These are phyloP conservation scores for Ramularia collo-cygni DNA, from an alignment of 2,329 filamentous ascomycete species.

Conservation along the genomic window DNA sequence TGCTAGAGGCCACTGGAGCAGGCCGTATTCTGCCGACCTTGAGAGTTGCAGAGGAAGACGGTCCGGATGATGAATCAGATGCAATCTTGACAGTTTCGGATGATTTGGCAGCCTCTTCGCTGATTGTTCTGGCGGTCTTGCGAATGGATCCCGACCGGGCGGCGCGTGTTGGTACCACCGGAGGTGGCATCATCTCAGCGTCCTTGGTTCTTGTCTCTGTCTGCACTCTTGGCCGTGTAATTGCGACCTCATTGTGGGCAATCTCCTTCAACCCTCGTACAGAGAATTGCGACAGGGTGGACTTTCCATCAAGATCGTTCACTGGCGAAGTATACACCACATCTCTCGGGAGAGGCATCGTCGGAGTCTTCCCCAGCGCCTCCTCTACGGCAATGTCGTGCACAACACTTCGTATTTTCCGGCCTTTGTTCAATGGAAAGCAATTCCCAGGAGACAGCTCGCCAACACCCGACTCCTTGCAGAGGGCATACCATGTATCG, in stretches of 20 bases:
- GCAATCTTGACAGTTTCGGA: conserved; percentile 20
- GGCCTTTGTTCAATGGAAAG: conserved; percentile 42
- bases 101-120: conserved; percentile 28
- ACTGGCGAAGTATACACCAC: conserved; percentile 39
- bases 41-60: conserved; percentile 15
- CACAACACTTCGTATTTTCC: conserved; percentile 43
- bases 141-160: conserved; percentile 24
- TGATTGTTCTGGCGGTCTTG: conserved; percentile 27
- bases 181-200: conserved; percentile 29
- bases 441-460: conserved; percentile 40
- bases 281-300: conserved; percentile 28
- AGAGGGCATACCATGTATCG: conserved; percentile 45
- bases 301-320: conserved; percentile 27
- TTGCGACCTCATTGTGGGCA: conserved; percentile 37
- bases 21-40: conserved; percentile 18
- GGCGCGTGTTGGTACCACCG: conserved; percentile 19
- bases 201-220: conserved; percentile 20
- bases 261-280: conserved; percentile 38
- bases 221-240: conserved; percentile 12
- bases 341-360: conserved; percentile 43
- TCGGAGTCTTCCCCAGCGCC: conserved; percentile 40
- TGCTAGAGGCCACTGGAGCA: conserved; percentile 12
- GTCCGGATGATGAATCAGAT: conserved; percentile 15
- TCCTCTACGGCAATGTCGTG: conserved; percentile 45
- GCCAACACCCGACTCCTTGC: conserved; percentile 45